Base-by-base conservation (phyloP, 148 eudicot genomes). In the Rhododendron henanense region DNA sequence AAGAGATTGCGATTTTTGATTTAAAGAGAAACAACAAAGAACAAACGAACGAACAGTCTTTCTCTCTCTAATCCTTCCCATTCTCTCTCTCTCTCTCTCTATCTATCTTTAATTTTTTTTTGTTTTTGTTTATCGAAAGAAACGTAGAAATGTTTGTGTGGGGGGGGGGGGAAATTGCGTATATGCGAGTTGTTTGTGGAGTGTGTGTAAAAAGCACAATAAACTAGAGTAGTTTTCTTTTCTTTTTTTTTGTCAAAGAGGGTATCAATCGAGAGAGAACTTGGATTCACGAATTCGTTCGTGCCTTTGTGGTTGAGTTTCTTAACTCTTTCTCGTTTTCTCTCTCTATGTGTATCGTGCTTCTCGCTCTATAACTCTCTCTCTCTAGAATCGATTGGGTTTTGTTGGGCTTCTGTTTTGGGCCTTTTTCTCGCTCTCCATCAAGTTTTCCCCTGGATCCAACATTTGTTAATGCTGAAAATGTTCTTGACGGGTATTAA, bases 11-110 rank as follows among this genome's bases (percentile, higher is more conserved):
- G 25, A 76, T 31, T 79, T 79, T 85, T 67, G 87, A 85, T 85
- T 80, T 77, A 87, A 87, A 65, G 75, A 82, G 83, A 44, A 86
- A 86, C 80, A 78, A 48, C 80, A 78, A 48, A 81, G 82, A 89
- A 82, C 88, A 84, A 63, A 71, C 84, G 78, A 87, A 85, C 85
- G 80, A 76, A 84, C 85, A 82, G 78, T 85, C 84, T 80, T 81
- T 83, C 84, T 88, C 88, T 84, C 83, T 84, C 83, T 84, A 84
- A 79, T 71, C 84, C 84, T 39, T 83, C 88, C 86, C 89, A 88
- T 88, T 83, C 71, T 86, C 83, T 81, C 82, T 57, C 85, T 84
- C n/a, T 84, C 28, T 63, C 51, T 21, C 16, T 73, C 41, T 16
- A n/a, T 39, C 41, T 39, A 39, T 35, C 16, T 11, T 6, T 57